Conservation (phyloP, 2,329 filamentous ascomycete species). For the Fusarium miscanthi region DNA sequence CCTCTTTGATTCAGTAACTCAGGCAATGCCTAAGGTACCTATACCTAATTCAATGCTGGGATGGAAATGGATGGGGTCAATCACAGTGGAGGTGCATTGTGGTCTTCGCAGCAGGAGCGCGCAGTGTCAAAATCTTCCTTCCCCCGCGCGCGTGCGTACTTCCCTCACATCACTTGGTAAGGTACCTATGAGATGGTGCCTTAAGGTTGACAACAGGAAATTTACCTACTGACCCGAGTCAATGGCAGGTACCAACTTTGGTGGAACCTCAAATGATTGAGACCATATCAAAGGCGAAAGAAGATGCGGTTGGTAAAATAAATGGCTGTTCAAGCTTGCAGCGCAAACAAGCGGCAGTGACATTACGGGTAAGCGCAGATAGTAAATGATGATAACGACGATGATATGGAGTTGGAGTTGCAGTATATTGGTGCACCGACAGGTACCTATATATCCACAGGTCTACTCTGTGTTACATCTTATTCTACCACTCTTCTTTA, state of each 20-base stretch:
- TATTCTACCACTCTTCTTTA: not conserved
- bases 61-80: constrained; percentile 6
- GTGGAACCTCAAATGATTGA: constrained; percentile 4
- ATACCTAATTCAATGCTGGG: not conserved
- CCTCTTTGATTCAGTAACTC: not conserved
- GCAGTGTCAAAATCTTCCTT: constrained; percentile 12
- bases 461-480: not conserved
- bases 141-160: not conserved
- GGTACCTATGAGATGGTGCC: not conserved
- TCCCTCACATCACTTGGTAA: not conserved
- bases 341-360: constrained; percentile 15
- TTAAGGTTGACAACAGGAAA: not conserved
- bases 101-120: constrained; percentile 18
- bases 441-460: not conserved
- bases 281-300: not conserved
- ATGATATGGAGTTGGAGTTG: not conserved
- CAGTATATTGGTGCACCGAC: not conserved
- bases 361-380: not conserved
- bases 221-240: not conserved
- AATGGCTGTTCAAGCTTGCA: not conserved
- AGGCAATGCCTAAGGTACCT: constrained; percentile 10
- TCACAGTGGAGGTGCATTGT: constrained; percentile 18
- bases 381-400: not conserved
- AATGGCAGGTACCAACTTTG: constrained; percentile 3
- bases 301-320: not conserved